Percentiles rank a stretch among this genome's conserved stretches.
phyloP scores from a whole-genome alignment of 768 basidiomycete genomes.

The Coprinopsis cinerea region DNA sequence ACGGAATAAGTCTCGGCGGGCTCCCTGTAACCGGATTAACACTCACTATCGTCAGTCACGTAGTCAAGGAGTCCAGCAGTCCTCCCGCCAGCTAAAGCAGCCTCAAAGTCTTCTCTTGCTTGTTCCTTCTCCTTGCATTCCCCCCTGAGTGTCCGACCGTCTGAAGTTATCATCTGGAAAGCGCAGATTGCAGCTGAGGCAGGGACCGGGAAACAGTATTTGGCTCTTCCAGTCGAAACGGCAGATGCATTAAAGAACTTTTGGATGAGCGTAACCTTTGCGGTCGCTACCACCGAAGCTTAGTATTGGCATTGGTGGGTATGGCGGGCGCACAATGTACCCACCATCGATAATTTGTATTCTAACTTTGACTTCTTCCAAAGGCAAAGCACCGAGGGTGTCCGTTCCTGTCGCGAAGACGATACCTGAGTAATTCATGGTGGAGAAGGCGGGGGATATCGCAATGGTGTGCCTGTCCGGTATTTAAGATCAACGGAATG shows the following conservation, averaged over 20 bases:
- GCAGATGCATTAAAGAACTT: constrained; percentile 33
- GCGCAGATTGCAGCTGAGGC: constrained; percentile 48
- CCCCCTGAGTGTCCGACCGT: constrained; percentile 38
- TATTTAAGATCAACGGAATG: background rate
- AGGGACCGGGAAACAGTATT: constrained; percentile 58
- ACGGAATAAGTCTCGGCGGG: background rate
- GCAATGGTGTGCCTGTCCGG: background rate
- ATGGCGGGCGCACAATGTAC: background rate
- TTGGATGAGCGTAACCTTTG: constrained; percentile 35
- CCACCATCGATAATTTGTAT: constrained; percentile 40
- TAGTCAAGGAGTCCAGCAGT: constrained; percentile 41
- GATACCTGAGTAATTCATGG: constrained; percentile 19
- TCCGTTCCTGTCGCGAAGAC: constrained; percentile 8
- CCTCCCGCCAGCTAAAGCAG: constrained; percentile 34
- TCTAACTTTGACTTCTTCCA: constrained; percentile 36
- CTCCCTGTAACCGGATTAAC: background rate
- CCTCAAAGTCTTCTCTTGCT: constrained; percentile 35
- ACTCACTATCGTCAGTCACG: constrained; percentile 48
- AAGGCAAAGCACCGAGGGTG: constrained; percentile 23
- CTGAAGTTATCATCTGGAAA: constrained; percentile 42
- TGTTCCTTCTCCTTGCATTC: constrained; percentile 41
- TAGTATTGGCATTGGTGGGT: background rate
- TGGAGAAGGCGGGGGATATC: background rate
- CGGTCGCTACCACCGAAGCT: constrained; percentile 33
- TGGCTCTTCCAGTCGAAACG: constrained; percentile 35